These are phyloP conservation scores for Boletus vermiculosoides DNA, from an alignment of 768 basidiomycete species.

Conservation along the genomic window DNA sequence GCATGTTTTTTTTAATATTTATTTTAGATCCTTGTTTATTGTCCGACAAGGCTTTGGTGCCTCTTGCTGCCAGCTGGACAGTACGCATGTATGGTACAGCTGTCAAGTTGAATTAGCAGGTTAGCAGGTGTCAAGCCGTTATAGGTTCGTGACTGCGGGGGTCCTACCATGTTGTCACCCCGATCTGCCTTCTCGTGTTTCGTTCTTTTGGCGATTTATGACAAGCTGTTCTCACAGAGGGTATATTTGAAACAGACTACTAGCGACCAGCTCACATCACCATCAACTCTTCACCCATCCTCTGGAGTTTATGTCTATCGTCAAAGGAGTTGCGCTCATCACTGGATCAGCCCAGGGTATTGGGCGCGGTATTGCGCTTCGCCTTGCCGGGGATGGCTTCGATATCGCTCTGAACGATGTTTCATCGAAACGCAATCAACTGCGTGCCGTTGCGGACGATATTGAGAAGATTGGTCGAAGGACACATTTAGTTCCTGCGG, in stretches of 20 bases:
- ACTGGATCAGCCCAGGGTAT: constrained; percentile 33
- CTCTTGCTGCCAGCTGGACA: no score
- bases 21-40: no score
- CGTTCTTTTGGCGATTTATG: background rate
- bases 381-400: constrained; percentile 23
- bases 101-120: no score
- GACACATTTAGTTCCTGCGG: constrained; percentile 14
- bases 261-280: no score
- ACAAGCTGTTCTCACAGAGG: background rate
- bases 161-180: no score
- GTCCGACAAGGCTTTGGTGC: no score
- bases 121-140: no score
- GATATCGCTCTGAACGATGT: constrained; percentile 33
- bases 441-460: constrained; percentile 11
- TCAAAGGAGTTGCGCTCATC: constrained; percentile 32
- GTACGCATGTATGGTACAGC: no score
- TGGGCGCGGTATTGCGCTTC: constrained; percentile 22
- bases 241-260: background rate
- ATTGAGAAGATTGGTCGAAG: constrained; percentile 13
- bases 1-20: no score
- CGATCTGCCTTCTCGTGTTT: no score
- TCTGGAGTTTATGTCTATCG: constrained; percentile 1
- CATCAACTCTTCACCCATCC: background rate
- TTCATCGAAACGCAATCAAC: constrained; percentile 9
- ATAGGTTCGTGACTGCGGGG: no score